Base-by-base conservation (phyloP, 192 early-diverging fungal genomes). In the Linnemannia hyalina region DNA sequence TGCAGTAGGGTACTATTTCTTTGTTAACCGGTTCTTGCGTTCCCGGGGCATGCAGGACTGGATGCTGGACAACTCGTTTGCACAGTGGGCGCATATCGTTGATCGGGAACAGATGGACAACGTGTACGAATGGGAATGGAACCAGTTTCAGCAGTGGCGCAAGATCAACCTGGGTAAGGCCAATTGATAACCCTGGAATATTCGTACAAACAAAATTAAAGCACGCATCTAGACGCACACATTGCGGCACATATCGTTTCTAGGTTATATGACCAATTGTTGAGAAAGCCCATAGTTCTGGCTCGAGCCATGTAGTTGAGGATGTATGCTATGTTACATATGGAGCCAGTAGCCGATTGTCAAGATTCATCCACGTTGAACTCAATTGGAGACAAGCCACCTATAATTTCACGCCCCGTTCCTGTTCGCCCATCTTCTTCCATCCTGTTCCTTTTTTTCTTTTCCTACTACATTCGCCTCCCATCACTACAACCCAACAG, bases 1-100 rank as follows among this genome's bases (percentile, higher is more conserved):
- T 77, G 95, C 92, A 1, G 52, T 85, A 10, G 26, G 89, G n/a
- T 97, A 95, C 91, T 96, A 88, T 73, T 75, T 81, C 26, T 73
- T 91, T 0, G 75, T 87, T 10, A 87, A 89, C 54, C 35, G 78
- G 46, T 77, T 90, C 36, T 68, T 93, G 41, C 82, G 92, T 16
- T 69, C 84, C 8, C 75, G 32, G 10, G 90, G 91, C 63, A 77
- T 86, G 84, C 68, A 74, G 57, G 79, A 86, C 41, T 86, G 84
- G 84, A 86, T 86, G 84, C 35, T 81, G 32, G 76, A 80, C 72
- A 86, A 86, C 40, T 9, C 78, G 46, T 78, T 73, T 74, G 84
- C 35, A 22, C 75, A 55, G 6, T 86, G 79, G 79, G 70, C 75
- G 0, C 41, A 73, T 38, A 22, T 86, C 5, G 79, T 80, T 3